Percentiles rank a stretch among this genome's conserved stretches.
These are phyloP conservation scores for Hansenula anomala DNA, from an alignment of 1,139 yeast species.

Conservation along the genomic window DNA sequence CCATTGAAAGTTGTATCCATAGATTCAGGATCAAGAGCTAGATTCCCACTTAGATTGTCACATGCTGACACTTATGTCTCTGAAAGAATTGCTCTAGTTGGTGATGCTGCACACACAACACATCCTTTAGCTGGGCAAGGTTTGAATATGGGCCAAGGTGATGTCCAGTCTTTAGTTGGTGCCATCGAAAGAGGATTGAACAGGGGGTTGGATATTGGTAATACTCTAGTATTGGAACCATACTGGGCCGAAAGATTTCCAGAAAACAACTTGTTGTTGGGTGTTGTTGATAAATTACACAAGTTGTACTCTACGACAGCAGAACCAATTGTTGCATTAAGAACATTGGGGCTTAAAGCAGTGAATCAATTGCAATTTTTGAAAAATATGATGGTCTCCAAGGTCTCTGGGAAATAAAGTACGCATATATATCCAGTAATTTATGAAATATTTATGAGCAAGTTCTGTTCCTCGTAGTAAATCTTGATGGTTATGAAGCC, in stretches of 20 bases:
- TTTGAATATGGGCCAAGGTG: constrained; percentile 96
- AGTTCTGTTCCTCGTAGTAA: no score
- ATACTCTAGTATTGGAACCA: constrained; percentile 76
- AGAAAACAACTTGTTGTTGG: constrained; percentile 71
- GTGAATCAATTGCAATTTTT: constrained; percentile 60
- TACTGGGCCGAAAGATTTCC: constrained; percentile 82
- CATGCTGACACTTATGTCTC: constrained; percentile 88
- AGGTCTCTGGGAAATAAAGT: constrained; percentile 34
- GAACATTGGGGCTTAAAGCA: constrained; percentile 72
- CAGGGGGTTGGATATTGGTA: constrained; percentile 88
- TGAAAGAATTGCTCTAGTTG: constrained; percentile 84
- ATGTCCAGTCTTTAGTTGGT: constrained; percentile 64
- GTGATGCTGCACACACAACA: constrained; percentile 98
- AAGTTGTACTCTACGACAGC: constrained; percentile 77
- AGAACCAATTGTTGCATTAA: constrained; percentile 65
- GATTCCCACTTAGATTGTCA: constrained; percentile 82
- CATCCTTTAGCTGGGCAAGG: constrained; percentile 99
- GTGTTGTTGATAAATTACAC: constrained; percentile 89
- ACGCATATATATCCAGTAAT: background rate
- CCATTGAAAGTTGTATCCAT: constrained; percentile 66
- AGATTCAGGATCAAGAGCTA: constrained; percentile 65
- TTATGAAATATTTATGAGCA: background rate
- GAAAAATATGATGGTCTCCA: constrained; percentile 52
- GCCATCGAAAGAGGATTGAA: constrained; percentile 67
- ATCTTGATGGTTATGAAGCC: background rate